phyloP scores from a whole-genome alignment of 192 early-diverging fungal genomes.

The Helicostylum pulchrum region DNA sequence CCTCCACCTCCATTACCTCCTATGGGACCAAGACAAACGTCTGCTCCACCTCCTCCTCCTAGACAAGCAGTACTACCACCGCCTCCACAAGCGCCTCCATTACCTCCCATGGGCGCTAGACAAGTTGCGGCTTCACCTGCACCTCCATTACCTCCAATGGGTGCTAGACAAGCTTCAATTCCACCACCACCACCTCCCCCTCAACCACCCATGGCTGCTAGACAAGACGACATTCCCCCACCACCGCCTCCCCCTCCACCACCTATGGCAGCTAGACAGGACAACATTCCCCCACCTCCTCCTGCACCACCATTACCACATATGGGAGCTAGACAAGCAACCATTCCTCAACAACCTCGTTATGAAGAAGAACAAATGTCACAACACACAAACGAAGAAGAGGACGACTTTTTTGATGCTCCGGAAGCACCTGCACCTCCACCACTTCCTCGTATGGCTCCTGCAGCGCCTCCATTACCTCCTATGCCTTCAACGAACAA shows the following conservation, averaged over 20 bases:
- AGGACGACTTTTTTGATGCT: constrained; percentile 22
- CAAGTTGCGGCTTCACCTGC: neutral
- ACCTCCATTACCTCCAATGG: constrained; percentile 2
- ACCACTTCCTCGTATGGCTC: constrained; percentile 4
- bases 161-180: neutral
- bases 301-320: constrained; percentile 5
- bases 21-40: neutral
- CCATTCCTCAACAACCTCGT: neutral
- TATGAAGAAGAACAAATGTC: constrained; percentile 3
- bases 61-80: neutral
- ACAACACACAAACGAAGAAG: neutral
- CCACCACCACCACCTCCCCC: neutral
- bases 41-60: constrained; percentile 12
- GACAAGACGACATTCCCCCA: neutral
- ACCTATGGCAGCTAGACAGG: too few relatives aligned
- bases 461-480: constrained; percentile 20
- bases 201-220: neutral
- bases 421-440: constrained; percentile 18
- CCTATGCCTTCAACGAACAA: constrained; percentile 26
- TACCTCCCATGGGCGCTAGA: constrained; percentile 1
- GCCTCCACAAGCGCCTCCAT: neutral
- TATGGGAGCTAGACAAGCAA: neutral
- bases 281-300: too few relatives aligned
- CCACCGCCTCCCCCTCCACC: neutral
- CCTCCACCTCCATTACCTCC: constrained; percentile 10